Conservation (phyloP, 2,329 filamentous ascomycete genomes). For the Fusarium brevicatenulatum region DNA sequence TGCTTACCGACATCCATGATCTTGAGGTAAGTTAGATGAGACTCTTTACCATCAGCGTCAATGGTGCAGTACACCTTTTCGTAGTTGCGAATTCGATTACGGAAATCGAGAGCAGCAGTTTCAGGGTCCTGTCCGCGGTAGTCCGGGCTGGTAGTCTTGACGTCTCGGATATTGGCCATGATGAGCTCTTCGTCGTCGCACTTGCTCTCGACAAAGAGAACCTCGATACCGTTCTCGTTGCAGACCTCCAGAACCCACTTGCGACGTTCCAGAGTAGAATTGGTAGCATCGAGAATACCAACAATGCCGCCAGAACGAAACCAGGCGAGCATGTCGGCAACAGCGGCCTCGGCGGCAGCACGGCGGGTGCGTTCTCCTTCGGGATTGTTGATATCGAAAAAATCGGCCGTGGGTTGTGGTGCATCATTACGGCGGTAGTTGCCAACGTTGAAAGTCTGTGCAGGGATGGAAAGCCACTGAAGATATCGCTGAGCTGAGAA, state of each 20-base stretch:
- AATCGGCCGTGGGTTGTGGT: slow-evolving; percentile 90
- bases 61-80: slow-evolving; percentile 97
- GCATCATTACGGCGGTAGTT: slow-evolving; percentile 91
- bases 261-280: slow-evolving; percentile 89
- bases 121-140: slow-evolving; percentile 96
- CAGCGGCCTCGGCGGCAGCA: slow-evolving; percentile 89
- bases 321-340: slow-evolving; percentile 95
- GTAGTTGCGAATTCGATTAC: slow-evolving; percentile 94
- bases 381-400: slow-evolving; percentile 90
- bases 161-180: slow-evolving; percentile 97
- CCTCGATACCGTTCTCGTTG: slow-evolving; percentile 80
- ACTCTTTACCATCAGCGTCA: slow-evolving; percentile 81
- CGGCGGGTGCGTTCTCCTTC: slow-evolving; percentile 91
- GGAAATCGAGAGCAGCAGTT: slow-evolving; percentile 88
- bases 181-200: slow-evolving; percentile 96
- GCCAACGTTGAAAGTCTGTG: slow-evolving; percentile 97
- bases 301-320: slow-evolving; percentile 85
- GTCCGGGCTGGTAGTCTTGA: slow-evolving; percentile 96
- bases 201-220: slow-evolving; percentile 95
- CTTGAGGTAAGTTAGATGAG: slow-evolving; percentile 92
- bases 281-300: slow-evolving; percentile 95
- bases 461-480: slow-evolving; percentile 93
- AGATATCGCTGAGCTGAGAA: slow-evolving; percentile 85
- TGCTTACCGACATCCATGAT: slow-evolving; percentile 96
- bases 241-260: slow-evolving; percentile 91